These are phyloP conservation scores for Fusarium cicatricum DNA, from an alignment of 2,329 filamentous ascomycete species.

Conservation along the genomic window DNA sequence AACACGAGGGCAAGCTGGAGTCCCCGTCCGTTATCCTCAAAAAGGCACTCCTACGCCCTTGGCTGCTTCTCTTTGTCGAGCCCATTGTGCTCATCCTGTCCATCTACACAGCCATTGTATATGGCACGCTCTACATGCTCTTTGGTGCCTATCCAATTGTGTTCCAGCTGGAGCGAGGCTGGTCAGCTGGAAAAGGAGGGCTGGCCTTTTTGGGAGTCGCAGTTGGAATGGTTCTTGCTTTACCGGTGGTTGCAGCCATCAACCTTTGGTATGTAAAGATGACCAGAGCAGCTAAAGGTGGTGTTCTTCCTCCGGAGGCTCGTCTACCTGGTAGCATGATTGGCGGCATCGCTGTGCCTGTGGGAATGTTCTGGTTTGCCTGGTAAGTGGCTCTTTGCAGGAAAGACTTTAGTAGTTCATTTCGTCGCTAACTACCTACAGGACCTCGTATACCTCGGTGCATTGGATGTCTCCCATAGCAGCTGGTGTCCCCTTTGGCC, in stretches of 20 bases:
- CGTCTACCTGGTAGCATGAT: conserved; percentile 68
- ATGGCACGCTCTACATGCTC: conserved; percentile 62
- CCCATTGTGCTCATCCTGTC: conserved; percentile 71
- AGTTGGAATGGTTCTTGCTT: conserved; percentile 66
- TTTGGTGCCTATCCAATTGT: conserved; percentile 67
- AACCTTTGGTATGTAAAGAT: conserved; percentile 61
- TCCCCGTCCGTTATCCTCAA: conserved; percentile 58
- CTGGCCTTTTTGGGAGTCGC: conserved; percentile 72
- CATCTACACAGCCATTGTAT: conserved; percentile 69
- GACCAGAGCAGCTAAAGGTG: conserved; percentile 54
- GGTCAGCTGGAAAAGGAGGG: conserved; percentile 64
- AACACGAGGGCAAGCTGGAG: conserved; percentile 53
- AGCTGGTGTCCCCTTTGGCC: conserved; percentile 59
- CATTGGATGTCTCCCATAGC: conserved; percentile 65
- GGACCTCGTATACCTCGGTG: conserved; percentile 46
- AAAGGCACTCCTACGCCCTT: conserved; percentile 66
- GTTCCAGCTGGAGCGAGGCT: conserved; percentile 65
- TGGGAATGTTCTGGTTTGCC: conserved; percentile 71
- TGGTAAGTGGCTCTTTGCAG: conserved; percentile 55
- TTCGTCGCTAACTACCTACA: conserved; percentile 3
- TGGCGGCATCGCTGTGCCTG: conserved; percentile 64
- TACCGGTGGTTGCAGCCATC: conserved; percentile 59
- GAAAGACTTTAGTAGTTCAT: not conserved
- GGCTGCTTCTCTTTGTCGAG: conserved; percentile 70
- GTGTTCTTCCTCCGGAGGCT: conserved; percentile 68